Evolutionary conservation across 108 stramenopile genomes (phyloP).

Genomic region (Cyclotella atomus): DNA sequence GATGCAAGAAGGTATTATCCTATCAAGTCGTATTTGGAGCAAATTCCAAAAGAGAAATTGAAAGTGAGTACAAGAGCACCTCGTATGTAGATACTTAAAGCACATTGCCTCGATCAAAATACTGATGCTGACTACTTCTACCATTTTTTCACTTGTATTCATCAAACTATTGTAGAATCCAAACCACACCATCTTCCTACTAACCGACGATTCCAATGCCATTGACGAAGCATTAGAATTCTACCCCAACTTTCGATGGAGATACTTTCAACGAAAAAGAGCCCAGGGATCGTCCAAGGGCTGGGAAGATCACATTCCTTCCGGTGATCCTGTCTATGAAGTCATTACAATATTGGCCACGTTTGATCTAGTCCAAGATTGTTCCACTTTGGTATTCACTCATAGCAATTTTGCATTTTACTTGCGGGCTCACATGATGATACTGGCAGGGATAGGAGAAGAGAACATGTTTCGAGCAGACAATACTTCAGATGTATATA

Average conservation of each 20-base stretch:
- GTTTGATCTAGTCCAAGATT: conserved; percentile 36
- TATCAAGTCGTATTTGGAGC: conserved; percentile 14
- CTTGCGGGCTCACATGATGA: conserved; percentile 16
- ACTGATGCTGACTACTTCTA: no score
- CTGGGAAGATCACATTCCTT: conserved; percentile 40
- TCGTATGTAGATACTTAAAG: neutral
- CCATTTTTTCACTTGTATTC: neutral
- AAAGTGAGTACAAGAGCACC: neutral
- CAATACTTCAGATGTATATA: neutral
- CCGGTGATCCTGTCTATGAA: conserved; percentile 28
- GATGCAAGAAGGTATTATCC: conserved; percentile 16
- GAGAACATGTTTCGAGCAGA: neutral
- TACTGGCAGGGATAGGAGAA: neutral
- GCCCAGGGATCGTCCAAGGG: conserved; percentile 19
- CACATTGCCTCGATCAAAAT: no score
- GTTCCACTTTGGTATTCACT: no score
- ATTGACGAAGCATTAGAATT: conserved; percentile 44
- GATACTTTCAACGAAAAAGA: conserved; percentile 26
- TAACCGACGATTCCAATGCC: conserved; percentile 37
- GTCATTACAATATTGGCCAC: conserved; percentile 29
- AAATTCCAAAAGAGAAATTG: conserved; percentile 26
- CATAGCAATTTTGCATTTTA: no score
- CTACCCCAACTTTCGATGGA: conserved; percentile 24
- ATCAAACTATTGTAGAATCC: conserved; percentile 4
- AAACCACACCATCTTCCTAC: conserved; percentile 32